These are phyloP conservation scores for Fusarium beomiforme DNA, from an alignment of 2,329 filamentous ascomycete species.

Conservation along the genomic window DNA sequence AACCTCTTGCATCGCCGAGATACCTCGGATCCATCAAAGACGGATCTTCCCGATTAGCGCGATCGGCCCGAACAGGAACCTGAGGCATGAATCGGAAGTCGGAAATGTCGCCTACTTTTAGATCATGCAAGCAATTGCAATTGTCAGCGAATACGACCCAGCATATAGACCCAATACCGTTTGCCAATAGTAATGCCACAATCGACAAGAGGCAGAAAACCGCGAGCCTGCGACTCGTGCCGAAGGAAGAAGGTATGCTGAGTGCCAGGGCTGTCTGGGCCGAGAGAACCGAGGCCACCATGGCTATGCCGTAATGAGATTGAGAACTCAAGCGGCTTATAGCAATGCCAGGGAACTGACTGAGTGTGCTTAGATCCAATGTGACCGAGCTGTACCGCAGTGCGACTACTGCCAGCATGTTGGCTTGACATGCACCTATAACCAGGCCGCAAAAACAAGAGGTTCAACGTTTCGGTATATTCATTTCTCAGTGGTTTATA, in stretches of 20 bases:
- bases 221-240: constrained; percentile 6
- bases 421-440: neutral
- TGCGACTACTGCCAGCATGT: constrained; percentile 8
- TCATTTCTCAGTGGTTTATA: too few species aligned
- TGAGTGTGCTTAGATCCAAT: neutral
- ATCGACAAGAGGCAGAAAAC: neutral
- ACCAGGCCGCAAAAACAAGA: neutral
- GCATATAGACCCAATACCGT: too few species aligned
- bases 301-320: too few species aligned
- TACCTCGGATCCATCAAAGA: neutral
- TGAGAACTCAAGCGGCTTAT: too few species aligned
- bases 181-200: neutral
- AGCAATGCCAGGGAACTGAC: neutral
- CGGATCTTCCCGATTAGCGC: neutral
- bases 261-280: too few species aligned
- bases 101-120: neutral
- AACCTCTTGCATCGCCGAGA: too few species aligned
- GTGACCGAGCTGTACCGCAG: neutral
- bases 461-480: neutral
- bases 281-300: too few species aligned
- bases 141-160: too few species aligned
- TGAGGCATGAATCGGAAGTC: neutral
- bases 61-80: neutral
- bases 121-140: too few species aligned
- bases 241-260: constrained; percentile 4